Evolutionary conservation across 345 rosid species (phyloP), one percentile per base, ranked within the genome.

Genomic region (Boechera stricta): DNA sequence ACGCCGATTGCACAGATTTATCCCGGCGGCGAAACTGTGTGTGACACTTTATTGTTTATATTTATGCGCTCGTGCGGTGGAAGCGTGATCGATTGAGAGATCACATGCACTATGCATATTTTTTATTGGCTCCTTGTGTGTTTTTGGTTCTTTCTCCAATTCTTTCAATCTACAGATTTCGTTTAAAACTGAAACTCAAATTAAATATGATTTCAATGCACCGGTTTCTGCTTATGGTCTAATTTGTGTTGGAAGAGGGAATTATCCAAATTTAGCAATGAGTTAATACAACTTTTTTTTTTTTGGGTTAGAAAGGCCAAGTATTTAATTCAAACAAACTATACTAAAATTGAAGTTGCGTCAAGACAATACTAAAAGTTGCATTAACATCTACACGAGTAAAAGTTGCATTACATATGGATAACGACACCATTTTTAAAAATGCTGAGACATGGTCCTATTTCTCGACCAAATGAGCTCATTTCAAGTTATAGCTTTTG

Each of bases 1-100:
- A 38, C 68, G 73, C 52, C 51, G 59, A 66, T 48, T 57, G 67
- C n/a, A 10, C 15, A 2, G 5, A 4, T 57, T 58, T 26, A 5
- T 67, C 5, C 79, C 79, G 73, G 62, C 68, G 67, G 11, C 33
- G 79, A 45, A 47, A 28, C 73, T 67, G 60, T 67, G 7, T 54
- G 31, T 54, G 0, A 44, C n/a, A 8, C 41, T 18, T 8, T 21
- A 2, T 7, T 33, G 2, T 7, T 33, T 7, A 9, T 38, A 2
- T 52, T 24, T 10, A 5, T 69, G 28, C 58, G 55, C 55, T 68
- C 75, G 71, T 69, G 75, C 64, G 71, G 66, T 69, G 65, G 66
- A 55, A 45, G 59, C 75, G 42, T 42, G 64, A 60, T 18, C 55
- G 18, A 29, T 51, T 38, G 13, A 26, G 5, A 21, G 1, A 12